Percentiles rank a stretch among this genome's conserved stretches.
Conservation (phyloP, 768 basidiomycete genomes). For the Fibroporia radiculosa region DNA sequence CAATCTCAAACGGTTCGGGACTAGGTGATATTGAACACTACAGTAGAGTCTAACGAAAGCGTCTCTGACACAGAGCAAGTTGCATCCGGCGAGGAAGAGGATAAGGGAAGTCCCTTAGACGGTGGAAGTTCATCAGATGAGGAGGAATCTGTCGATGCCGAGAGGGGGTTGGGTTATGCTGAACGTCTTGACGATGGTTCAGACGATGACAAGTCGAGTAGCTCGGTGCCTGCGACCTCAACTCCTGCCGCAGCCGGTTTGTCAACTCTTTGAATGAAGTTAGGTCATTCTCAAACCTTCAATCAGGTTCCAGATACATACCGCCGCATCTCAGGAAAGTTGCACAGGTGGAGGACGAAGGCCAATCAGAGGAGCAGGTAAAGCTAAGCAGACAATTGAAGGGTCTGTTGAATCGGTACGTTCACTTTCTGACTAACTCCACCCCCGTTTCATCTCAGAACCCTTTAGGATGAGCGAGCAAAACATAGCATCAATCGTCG, state of each 20-base stretch:
- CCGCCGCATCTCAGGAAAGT: conserved; percentile 69
- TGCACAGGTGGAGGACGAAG: conserved; percentile 29
- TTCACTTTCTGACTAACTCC: neutral
- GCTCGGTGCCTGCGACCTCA: no score
- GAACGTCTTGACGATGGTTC: no score
- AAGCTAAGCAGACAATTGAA: conserved; percentile 75
- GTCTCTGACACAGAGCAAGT: conserved; percentile 11
- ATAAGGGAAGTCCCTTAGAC: conserved; percentile 15
- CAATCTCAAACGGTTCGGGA: no score
- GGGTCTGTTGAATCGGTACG: conserved; percentile 80
- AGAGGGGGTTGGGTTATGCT: no score
- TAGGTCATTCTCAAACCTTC: no score
- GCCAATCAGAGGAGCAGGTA: conserved; percentile 29
- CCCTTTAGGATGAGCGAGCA: conserved; percentile 75
- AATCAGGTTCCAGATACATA: conserved; percentile 48
- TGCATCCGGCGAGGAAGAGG: conserved; percentile 16
- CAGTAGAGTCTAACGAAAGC: neutral
- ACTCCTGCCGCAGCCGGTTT: no score
- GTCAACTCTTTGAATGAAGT: no score
- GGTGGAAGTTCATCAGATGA: conserved; percentile 11
- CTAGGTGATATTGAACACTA: no score
- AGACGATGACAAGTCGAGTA: no score
- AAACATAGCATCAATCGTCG: conserved; percentile 71
- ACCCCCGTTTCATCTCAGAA: neutral
- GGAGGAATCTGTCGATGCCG: conserved; percentile 20